These are phyloP conservation scores for Ilex paraguariensis DNA, from an alignment of 305 asterid species.

Conservation along the genomic window DNA sequence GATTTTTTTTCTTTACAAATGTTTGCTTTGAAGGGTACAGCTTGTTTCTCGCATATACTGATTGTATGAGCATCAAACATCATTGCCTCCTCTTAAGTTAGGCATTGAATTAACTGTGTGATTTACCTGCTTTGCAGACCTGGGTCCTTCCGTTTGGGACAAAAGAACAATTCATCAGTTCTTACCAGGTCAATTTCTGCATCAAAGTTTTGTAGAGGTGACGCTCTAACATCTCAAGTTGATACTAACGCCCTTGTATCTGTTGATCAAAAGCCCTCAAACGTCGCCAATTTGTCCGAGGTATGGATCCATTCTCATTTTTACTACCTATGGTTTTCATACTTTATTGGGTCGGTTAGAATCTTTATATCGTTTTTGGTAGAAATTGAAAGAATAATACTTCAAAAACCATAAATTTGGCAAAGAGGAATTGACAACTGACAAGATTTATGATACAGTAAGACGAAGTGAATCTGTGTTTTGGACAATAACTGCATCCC, in stretches of 20 bases:
- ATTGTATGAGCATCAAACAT: constrained; percentile 1
- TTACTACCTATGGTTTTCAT: neutral
- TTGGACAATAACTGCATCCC: too few relatives aligned
- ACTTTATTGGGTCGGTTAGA: neutral
- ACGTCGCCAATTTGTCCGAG: constrained; percentile 31
- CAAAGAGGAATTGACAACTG: too few relatives aligned
- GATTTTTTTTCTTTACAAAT: neutral
- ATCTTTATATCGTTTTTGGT: neutral
- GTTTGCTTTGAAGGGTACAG: neutral
- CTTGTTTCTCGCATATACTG: constrained; percentile 1
- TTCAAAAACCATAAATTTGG: too few relatives aligned
- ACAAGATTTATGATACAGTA: too few relatives aligned
- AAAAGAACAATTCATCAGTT: constrained; percentile 39
- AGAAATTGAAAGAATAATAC: neutral
- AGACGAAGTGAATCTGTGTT: too few relatives aligned
- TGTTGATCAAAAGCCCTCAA: constrained; percentile 30
- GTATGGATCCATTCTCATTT: constrained; percentile 13
- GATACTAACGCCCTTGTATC: constrained; percentile 56
- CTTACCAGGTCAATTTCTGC: constrained; percentile 59
- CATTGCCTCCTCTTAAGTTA: constrained; percentile 2
- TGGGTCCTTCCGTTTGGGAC: constrained; percentile 44
- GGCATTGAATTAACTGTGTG: constrained; percentile 10
- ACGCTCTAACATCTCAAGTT: constrained; percentile 48
- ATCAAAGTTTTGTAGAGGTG: constrained; percentile 81
- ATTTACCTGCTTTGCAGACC: constrained; percentile 37